Evolutionary conservation across 371 early-diverging fungal genomes (phyloP), one percentile per base, ranked within the genome.

Genomic region (Mortierella sp.): DNA sequence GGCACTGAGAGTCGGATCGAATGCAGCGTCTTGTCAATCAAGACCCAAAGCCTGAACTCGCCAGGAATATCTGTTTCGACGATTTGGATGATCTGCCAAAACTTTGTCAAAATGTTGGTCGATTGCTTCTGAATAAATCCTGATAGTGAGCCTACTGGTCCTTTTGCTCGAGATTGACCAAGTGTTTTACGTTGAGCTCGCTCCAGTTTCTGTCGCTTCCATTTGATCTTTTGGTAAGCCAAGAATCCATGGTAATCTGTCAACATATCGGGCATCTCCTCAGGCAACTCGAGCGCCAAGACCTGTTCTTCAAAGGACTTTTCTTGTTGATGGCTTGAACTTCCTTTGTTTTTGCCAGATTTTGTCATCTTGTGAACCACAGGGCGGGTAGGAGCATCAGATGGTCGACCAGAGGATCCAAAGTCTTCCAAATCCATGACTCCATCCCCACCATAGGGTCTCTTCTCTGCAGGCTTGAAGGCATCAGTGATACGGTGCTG

Each of bases 401-500:
- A 51, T 10, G 32, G 64, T 16, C 14, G 39, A n/a, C 22, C 37
- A 28, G 62, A 40, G 55, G 72, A 75, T 16, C 88, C 87, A 57
- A 92, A 73, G 58, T 93, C 92, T 73, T 95, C 93, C 45, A 91
- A 87, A 72, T 91, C 93, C 84, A 22, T 87, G 67, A 79, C 70
- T 0, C 65, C 70, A 18, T 64, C 67, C 0, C 55, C 67, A 24
- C 63, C 67, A 59, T 57, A 70, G 0, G 78, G 62, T 32, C 78
- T 32, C 84, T 85, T 88, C 62, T 39, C 79, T 39, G 65, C 79
- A 61, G 63, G 76, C 52, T 73, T 78, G 81, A 98, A 97, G 84
- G 94, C 90, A 45, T 95, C 95, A 0, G 96, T 95, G 78, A 99
- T 96, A 12, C 91, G 92, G 61, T 89, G 89, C 80, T 99, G 98